A percentile compares a stretch with the other conserved stretches of the same genome.
Conservation (phyloP, 2,329 filamentous ascomycete genomes). For the Pyrenophora seminiperda region DNA sequence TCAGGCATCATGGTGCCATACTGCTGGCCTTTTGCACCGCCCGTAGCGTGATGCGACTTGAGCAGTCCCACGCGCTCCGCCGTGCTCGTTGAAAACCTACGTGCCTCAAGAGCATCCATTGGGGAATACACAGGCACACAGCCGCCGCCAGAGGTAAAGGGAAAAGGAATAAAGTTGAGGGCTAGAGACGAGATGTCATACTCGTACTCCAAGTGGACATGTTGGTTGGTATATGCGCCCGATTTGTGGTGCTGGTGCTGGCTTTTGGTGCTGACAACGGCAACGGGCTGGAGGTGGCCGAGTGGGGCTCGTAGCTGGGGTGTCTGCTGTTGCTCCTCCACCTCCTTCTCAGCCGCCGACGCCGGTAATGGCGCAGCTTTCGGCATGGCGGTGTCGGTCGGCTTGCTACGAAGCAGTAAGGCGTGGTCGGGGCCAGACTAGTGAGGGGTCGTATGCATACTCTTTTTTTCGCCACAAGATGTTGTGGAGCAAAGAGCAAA, state of each 20-base stretch:
- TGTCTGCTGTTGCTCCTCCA: background rate
- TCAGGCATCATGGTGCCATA: constrained; percentile 38
- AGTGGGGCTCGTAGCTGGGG: constrained; percentile 20
- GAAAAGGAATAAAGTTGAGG: constrained; percentile 28
- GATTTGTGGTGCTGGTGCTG: constrained; percentile 6
- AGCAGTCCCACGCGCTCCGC: constrained; percentile 36
- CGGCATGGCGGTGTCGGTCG: constrained; percentile 19
- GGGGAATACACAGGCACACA: constrained; percentile 16
- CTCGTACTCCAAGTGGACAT: constrained; percentile 10
- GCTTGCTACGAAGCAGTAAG: constrained; percentile 19
- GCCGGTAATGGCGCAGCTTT: constrained; percentile 15
- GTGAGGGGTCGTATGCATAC: constrained; percentile 13
- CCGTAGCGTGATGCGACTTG: constrained; percentile 23
- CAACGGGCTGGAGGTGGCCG: constrained; percentile 3
- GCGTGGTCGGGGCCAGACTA: constrained; percentile 4
- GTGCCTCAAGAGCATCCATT: constrained; percentile 41
- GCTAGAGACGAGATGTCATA: constrained; percentile 34
- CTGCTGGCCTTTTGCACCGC: constrained; percentile 23
- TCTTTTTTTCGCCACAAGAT: constrained; percentile 4
- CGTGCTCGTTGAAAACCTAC: constrained; percentile 39
- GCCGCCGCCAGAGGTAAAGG: constrained; percentile 28
- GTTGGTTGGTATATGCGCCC: background rate
- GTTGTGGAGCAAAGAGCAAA: constrained; percentile 12
- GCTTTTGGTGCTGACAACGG: background rate
- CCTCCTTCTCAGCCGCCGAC: constrained; percentile 13